Conservation (phyloP, 306 rosid species). For the Parietaria judaica region DNA sequence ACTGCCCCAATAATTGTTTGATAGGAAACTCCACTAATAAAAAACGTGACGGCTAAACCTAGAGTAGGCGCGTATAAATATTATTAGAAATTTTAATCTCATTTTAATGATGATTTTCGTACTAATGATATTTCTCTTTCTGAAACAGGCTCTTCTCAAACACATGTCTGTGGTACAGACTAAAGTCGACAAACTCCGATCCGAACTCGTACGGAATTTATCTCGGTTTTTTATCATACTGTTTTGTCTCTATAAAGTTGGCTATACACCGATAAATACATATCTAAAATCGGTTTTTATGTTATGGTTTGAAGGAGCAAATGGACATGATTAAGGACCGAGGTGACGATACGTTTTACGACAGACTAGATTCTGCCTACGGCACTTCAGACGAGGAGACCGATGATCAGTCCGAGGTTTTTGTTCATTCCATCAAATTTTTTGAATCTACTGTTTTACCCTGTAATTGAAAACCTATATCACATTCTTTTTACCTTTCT, state of each 20-base stretch:
- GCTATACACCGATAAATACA: too few relatives aligned
- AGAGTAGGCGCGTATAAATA: too few relatives aligned
- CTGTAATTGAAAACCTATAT: neutral
- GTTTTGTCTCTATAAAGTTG: neutral
- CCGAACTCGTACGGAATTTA: constrained; percentile 58
- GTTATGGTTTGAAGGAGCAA: constrained; percentile 45
- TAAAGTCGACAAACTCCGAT: constrained; percentile 51
- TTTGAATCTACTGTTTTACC: neutral
- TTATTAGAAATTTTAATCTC: too few relatives aligned
- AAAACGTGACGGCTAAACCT: too few relatives aligned
- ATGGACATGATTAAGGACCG: constrained; percentile 59
- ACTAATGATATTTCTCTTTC: constrained; percentile 18
- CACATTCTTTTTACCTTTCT: neutral
- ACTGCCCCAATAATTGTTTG: too few relatives aligned
- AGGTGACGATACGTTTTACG: constrained; percentile 67
- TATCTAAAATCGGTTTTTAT: constrained; percentile 10
- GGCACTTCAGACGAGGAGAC: constrained; percentile 23
- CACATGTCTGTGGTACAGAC: constrained; percentile 59
- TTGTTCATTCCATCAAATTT: constrained; percentile 1
- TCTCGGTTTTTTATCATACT: neutral
- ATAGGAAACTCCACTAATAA: too few relatives aligned
- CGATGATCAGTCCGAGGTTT: constrained; percentile 65
- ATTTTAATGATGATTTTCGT: too few relatives aligned
- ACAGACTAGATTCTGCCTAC: constrained; percentile 59
- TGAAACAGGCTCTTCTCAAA: constrained; percentile 60